phyloP scores from a whole-genome alignment of 345 rosid species.

The Arabidopsis suecica region DNA sequence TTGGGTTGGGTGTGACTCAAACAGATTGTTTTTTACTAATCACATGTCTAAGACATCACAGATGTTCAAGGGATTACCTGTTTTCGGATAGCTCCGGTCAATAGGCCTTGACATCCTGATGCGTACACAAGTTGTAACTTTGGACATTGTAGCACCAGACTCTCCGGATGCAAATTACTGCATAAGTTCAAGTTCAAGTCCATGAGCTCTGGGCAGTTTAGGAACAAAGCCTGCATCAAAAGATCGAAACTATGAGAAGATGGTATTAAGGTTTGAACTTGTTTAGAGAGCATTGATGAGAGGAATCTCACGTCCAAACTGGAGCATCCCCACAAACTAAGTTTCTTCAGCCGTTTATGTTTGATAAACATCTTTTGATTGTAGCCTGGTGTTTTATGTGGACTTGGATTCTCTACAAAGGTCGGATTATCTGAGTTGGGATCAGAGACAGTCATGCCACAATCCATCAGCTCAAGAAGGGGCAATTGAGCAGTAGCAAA shows the following conservation, averaged over 20 bases:
- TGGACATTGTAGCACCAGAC: conserved; percentile 89
- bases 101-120: conserved; percentile 70
- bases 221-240: conserved; percentile 78
- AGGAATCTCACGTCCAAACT: conserved; percentile 83
- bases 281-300: conserved; percentile 4
- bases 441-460: conserved; percentile 94
- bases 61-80: conserved; percentile 61
- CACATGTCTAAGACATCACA: conserved; percentile 24
- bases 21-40: not conserved
- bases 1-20: not conserved
- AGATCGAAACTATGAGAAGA: conserved; percentile 42
- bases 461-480: conserved; percentile 94
- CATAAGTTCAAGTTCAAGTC: conserved; percentile 90
- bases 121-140: conserved; percentile 79
- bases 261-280: not conserved
- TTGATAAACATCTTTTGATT: conserved; percentile 92
- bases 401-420: conserved; percentile 50
- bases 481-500: conserved; percentile 97
- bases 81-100: conserved; percentile 64
- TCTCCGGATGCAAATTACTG: conserved; percentile 73
- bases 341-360: conserved; percentile 74
- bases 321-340: conserved; percentile 99
- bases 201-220: conserved; percentile 85
- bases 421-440: conserved; percentile 51
- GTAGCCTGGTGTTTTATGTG: conserved; percentile 54